Base-by-base conservation (phyloP, 2,329 filamentous ascomycete genomes). In the Penicillium digitatum region DNA sequence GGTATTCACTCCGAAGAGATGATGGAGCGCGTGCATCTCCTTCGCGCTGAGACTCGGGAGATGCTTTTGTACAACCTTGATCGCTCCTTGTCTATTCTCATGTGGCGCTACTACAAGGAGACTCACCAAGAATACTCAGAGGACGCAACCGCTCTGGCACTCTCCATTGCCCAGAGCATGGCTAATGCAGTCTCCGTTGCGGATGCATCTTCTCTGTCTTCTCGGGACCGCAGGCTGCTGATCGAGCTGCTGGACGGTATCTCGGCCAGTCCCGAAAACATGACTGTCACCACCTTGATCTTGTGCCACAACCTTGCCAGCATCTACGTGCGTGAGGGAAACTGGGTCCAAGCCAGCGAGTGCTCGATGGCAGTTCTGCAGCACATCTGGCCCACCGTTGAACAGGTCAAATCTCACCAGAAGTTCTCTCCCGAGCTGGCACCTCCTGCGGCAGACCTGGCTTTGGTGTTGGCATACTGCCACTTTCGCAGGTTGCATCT, bases 81-180 rank as follows among this genome's bases (percentile, higher is more conserved):
- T 38, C 68, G 65, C 3, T 64, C 67, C 10, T 54, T 72, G 37
- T 66, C 67, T 2, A 51, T 71, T 20, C 60, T 71, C 26, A 62
- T 71, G 56, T 73, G 70, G 70, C 66, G 65, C 31, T 73, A 69
- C 48, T 73, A 71, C 57, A 66, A 68, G 54, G 62, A 66, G 14
- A 66, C 54, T 1, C 64, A 69, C 20, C 61, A 67, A 35, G 63
- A 70, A 27, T 69, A 72, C 42, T 62, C 68, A 0, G 35, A 62
- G 0, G 66, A 72, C n/a, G 67, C 68, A 3, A 63, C 66, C 5
- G 47, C 48, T 5, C 48, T 73, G 39, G 70, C 70, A 0, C 57
- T 66, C 38, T 65, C 62, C 2, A 63, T 73, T 10, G 65, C 67
- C 5, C 61, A 68, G 20, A 62, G 60, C 14, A 63, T 69, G 44